Conservation (phyloP, 163 green algal genomes). For the Prototheca wickerhamii region DNA sequence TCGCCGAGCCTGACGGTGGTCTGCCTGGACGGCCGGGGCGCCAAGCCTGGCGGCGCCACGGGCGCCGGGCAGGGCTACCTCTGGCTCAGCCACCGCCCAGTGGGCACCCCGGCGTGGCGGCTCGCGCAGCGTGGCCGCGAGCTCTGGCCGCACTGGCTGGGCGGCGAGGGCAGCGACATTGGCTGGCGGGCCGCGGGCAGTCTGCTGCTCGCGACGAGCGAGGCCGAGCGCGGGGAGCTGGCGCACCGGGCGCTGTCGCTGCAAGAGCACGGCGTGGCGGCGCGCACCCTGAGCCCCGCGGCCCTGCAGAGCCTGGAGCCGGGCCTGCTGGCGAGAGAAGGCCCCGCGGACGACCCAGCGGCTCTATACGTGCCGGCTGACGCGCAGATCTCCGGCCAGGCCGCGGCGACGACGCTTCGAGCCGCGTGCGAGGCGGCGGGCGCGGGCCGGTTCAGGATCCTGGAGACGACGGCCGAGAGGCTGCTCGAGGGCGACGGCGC, state of each 20-base stretch:
- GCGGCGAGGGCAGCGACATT: background rate
- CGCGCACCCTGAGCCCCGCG: background rate
- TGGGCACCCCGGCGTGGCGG: conserved; percentile 31
- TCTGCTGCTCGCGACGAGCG: conserved; percentile 38
- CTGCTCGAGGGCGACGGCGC: background rate
- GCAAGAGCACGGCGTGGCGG: background rate
- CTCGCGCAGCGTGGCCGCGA: conserved; percentile 42
- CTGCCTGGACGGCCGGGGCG: conserved; percentile 34
- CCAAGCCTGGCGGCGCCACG: conserved; percentile 27
- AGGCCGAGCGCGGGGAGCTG: conserved; percentile 24
- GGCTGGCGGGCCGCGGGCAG: conserved; percentile 36
- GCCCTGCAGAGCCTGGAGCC: no score
- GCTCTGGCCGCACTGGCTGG: conserved; percentile 40
- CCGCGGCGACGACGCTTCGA: no score
- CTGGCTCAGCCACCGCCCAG: conserved; percentile 58
- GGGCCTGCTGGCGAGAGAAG: background rate
- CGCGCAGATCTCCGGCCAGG: no score
- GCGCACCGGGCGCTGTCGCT: conserved; percentile 14
- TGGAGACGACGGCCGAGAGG: no score
- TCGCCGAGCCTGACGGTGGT: conserved; percentile 23
- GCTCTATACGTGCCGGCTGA: no score
- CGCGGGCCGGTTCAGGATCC: no score
- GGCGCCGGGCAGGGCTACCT: conserved; percentile 72
- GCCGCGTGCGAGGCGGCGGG: no score
- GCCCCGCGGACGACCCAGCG: no score